Evolutionary conservation across 179 eudicot species (phyloP).

Genomic region (Silene coronaria): DNA sequence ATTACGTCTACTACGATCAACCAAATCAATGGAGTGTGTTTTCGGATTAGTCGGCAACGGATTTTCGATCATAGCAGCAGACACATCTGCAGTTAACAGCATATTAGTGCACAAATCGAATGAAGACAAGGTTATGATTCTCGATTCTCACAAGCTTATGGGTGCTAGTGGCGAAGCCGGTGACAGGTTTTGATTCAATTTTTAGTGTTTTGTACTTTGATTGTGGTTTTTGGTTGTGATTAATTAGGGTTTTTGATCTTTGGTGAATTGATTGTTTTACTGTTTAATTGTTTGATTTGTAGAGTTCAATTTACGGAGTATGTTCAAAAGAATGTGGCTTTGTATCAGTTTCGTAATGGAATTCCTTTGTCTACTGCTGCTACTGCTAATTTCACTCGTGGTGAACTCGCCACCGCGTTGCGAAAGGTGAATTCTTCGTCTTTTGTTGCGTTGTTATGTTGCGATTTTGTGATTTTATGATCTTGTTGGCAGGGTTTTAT

Average conservation of each 20-base stretch:
- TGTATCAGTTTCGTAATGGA: slow-evolving; percentile 86
- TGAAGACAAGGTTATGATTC: slow-evolving; percentile 87
- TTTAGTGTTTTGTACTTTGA: background rate
- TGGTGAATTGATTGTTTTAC: slow-evolving; percentile 1
- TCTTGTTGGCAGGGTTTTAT: background rate
- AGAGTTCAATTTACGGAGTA: slow-evolving; percentile 95
- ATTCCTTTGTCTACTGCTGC: slow-evolving; percentile 90
- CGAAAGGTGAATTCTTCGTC: slow-evolving; percentile 50
- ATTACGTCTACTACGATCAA: background rate
- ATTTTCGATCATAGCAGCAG: slow-evolving; percentile 75
- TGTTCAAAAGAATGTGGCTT: slow-evolving; percentile 81
- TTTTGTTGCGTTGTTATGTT: background rate
- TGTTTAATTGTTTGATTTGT: background rate
- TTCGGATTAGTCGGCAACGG: slow-evolving; percentile 83
- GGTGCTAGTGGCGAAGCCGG: slow-evolving; percentile 95
- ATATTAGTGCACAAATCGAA: slow-evolving; percentile 81
- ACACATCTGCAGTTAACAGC: slow-evolving; percentile 82
- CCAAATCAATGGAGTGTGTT: slow-evolving; percentile 65
- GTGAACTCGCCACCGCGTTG: slow-evolving; percentile 90
- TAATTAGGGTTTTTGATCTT: slow-evolving; percentile 6
- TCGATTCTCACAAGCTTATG: slow-evolving; percentile 93
- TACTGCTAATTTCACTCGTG: slow-evolving; percentile 85
- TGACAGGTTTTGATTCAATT: slow-evolving; percentile 47
- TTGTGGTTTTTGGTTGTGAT: background rate
- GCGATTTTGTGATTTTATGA: background rate